phyloP scores from a whole-genome alignment of 768 basidiomycete genomes.

The Mycena pura region DNA sequence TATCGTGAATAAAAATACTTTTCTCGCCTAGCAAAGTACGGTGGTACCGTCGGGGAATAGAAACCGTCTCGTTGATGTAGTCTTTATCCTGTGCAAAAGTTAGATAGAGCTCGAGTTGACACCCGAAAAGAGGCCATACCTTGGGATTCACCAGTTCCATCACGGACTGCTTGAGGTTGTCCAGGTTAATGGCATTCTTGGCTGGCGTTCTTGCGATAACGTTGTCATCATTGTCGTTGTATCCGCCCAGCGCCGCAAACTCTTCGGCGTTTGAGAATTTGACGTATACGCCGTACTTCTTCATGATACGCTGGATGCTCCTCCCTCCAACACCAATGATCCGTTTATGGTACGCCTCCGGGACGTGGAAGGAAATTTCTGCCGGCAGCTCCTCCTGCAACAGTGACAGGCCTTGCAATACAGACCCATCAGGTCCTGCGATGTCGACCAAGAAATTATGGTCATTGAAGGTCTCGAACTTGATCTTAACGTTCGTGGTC shows the following conservation, averaged over 20 bases:
- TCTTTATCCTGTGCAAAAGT: slow-evolving; percentile 83
- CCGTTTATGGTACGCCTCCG: slow-evolving; percentile 97
- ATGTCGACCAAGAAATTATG: slow-evolving; percentile 95
- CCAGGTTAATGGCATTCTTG: slow-evolving; percentile 95
- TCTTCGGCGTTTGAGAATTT: slow-evolving; percentile 99
- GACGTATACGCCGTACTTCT: slow-evolving; percentile 99
- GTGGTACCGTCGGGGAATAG: slow-evolving; percentile 94
- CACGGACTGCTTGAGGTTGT: slow-evolving; percentile 93
- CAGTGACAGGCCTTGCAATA: slow-evolving; percentile 86
- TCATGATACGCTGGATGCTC: slow-evolving; percentile 99
- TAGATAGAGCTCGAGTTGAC: neutral
- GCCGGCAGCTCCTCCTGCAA: slow-evolving; percentile 98
- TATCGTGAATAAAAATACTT: slow-evolving; percentile 95
- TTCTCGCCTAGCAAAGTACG: slow-evolving; percentile 95
- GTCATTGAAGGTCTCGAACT: slow-evolving; percentile 98
- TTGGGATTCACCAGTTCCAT: slow-evolving; percentile 98
- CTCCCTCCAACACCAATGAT: slow-evolving; percentile 98
- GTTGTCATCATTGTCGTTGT: slow-evolving; percentile 97
- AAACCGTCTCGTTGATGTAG: slow-evolving; percentile 91
- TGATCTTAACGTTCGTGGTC: slow-evolving; percentile 95
- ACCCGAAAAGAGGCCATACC: slow-evolving; percentile 50
- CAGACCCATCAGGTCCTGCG: slow-evolving; percentile 81
- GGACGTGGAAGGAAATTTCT: slow-evolving; percentile 98
- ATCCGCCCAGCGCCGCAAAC: slow-evolving; percentile 92
- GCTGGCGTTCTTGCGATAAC: slow-evolving; percentile 98